Percentiles rank a stretch among this genome's conserved stretches.
Evolutionary conservation across 139 green algal genomes (phyloP).

Genomic region (Yamagishiella unicocca): DNA sequence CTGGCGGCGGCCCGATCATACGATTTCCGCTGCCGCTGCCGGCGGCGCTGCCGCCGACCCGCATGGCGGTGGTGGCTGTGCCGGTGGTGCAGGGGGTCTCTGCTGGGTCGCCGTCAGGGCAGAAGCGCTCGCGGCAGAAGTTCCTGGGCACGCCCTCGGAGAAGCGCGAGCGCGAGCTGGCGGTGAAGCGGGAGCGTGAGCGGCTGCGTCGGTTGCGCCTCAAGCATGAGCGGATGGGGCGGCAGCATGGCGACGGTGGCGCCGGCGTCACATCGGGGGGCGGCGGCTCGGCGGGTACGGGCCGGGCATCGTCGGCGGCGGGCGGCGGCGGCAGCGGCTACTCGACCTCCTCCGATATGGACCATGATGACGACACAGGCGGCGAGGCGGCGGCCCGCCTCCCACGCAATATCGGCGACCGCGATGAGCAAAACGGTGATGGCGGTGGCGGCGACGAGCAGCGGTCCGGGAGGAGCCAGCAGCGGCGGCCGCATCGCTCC

Average conservation of each 20-base stretch:
- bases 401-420: background rate
- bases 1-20: background rate
- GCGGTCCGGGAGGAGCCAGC: background rate
- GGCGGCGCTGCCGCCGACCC: background rate
- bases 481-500: background rate
- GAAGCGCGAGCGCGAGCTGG: conserved; percentile 44
- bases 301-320: background rate
- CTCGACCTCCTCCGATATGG: conserved; percentile 10
- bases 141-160: conserved; percentile 32
- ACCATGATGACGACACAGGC: background rate
- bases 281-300: background rate
- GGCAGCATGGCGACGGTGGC: background rate
- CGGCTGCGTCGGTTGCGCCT: conserved; percentile 39
- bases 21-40: background rate
- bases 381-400: no score
- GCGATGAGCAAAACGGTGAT: background rate
- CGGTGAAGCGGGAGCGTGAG: conserved; percentile 33
- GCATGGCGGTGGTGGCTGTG: background rate
- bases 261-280: background rate
- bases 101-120: background rate
- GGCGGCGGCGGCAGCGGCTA: conserved; percentile 15
- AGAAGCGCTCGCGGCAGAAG: conserved; percentile 27
- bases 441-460: background rate
- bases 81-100: background rate
- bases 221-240: conserved; percentile 41